A percentile compares a stretch with the other conserved stretches of the same genome.
Conservation (phyloP, 2,329 filamentous ascomycete genomes). For the Tolypocladium inflatum region DNA sequence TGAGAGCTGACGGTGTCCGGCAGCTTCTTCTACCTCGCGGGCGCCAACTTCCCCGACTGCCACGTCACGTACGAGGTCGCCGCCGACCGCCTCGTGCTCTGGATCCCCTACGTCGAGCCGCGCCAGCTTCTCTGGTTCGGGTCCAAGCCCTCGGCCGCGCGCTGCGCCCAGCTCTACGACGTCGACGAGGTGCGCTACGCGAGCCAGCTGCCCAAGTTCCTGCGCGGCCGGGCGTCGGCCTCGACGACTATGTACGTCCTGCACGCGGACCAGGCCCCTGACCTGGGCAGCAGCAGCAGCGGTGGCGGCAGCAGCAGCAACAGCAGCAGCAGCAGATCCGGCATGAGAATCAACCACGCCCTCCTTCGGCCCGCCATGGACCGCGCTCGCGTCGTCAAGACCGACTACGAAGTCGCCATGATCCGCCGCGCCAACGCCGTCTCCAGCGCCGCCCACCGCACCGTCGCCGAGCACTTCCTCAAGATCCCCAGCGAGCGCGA, state of each 20-base stretch:
- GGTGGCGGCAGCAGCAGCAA: not conserved
- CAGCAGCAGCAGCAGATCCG: not conserved
- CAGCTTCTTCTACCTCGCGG: constrained; percentile 51
- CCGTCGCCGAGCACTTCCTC: constrained; percentile 56
- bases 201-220: constrained; percentile 38
- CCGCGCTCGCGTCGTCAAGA: constrained; percentile 71
- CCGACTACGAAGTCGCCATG: constrained; percentile 73
- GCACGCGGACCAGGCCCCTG: constrained; percentile 32
- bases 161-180: constrained; percentile 54
- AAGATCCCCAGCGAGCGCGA: constrained; percentile 68
- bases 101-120: constrained; percentile 61
- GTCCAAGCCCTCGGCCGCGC: constrained; percentile 46
- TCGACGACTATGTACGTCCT: constrained; percentile 36
- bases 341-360: constrained; percentile 33
- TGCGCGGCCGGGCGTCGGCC: constrained; percentile 25
- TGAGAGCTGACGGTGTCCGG: not conserved
- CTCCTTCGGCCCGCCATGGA: constrained; percentile 66
- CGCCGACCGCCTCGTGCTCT: constrained; percentile 57
- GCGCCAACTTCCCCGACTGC: constrained; percentile 44
- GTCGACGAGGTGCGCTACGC: constrained; percentile 61
- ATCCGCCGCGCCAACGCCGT: constrained; percentile 75
- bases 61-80: constrained; percentile 47
- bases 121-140: constrained; percentile 55
- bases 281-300: constrained; percentile 1
- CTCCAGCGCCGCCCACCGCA: constrained; percentile 66